These are phyloP conservation scores for Monosporozyma unispora DNA, from an alignment of 805 yeast species.

Conservation along the genomic window DNA sequence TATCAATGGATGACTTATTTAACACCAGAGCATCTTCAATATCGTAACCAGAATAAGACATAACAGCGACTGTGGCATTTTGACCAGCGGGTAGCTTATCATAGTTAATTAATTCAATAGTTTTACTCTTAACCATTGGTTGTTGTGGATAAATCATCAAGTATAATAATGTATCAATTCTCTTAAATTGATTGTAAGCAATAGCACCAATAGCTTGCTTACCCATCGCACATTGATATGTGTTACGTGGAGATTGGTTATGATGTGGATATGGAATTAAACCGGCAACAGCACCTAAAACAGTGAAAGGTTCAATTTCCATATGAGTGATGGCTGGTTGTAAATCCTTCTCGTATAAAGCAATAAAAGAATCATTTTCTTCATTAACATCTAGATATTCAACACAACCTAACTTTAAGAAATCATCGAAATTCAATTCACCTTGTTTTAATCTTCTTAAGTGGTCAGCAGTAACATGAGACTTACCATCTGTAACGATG, in stretches of 20 bases:
- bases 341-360: slow-evolving; percentile 69
- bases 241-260: slow-evolving; percentile 98
- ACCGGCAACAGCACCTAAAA: slow-evolving; percentile 96
- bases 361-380: slow-evolving; percentile 89
- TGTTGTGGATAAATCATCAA: slow-evolving; percentile 98
- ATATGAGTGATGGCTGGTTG: slow-evolving; percentile 63
- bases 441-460: slow-evolving; percentile 55
- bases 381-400: slow-evolving; percentile 96
- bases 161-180: slow-evolving; percentile 89
- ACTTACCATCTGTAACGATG: slow-evolving; percentile 63
- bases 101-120: slow-evolving; percentile 89
- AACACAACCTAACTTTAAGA: slow-evolving; percentile 74
- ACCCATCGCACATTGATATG: slow-evolving; percentile 99
- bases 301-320: slow-evolving; percentile 96
- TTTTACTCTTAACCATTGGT: slow-evolving; percentile 97
- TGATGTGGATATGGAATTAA: slow-evolving; percentile 99
- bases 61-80: slow-evolving; percentile 96
- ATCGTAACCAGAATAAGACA: slow-evolving; percentile 98
- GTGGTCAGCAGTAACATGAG: slow-evolving; percentile 68
- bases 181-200: slow-evolving; percentile 90
- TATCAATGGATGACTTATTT: slow-evolving; percentile 85
- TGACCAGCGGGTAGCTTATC: slow-evolving; percentile 98
- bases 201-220: slow-evolving; percentile 99
- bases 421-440: slow-evolving; percentile 82
- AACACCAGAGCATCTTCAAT: slow-evolving; percentile 96